Base-by-base conservation (phyloP, 192 early-diverging fungal genomes). In the Coemansia guatemalensis region DNA sequence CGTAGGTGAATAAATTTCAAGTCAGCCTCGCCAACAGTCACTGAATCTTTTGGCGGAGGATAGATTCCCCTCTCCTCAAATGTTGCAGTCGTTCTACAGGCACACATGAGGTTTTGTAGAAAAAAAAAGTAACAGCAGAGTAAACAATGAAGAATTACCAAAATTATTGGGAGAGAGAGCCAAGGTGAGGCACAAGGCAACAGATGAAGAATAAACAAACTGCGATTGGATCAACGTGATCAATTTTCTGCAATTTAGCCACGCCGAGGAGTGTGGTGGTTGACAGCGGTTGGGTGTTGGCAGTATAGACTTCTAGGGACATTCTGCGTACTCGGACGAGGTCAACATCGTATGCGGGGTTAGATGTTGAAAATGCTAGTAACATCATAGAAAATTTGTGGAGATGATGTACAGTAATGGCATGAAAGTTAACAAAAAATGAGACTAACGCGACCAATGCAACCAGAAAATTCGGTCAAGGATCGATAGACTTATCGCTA, bases 1-100 rank as follows among this genome's bases (percentile, higher is more conserved):
- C 53, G 63, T 29, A 82, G 65, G 53, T 73, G 68, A 17, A 82
- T 62, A 65, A 71, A 68, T 33, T 68, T 68, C 41, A 81, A 65
- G 60, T 81, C 78, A 8, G 73, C 24, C 33, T 81, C 78, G 68
- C 78, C 78, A 9, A 81, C 72, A 1, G 78, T 81, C 18, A 71
- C 78, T 2, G 72, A 64, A 7, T 69, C 68, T 27, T 61, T 48
- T 4, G 71, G 52, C 48, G 78, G 78, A 23, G 78, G 78, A 26
- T 62, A 62, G 48, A 81, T 70, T 50, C 78, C 78, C 18, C 72
- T 50, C 11, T 71, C 56, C 62, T 65, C 73, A 55, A 81, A 81
- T 17, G 76, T 73, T 11, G 56, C 23, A 14, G 58, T 32, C 23
- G 44, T 32, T 23, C 70, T 61, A 48, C 60, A 59, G n/a, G 67